Percentiles rank a stretch among this genome's conserved stretches.
phyloP scores from a whole-genome alignment of 306 rosid genomes.

The Pterocarpus macrocarpus region DNA sequence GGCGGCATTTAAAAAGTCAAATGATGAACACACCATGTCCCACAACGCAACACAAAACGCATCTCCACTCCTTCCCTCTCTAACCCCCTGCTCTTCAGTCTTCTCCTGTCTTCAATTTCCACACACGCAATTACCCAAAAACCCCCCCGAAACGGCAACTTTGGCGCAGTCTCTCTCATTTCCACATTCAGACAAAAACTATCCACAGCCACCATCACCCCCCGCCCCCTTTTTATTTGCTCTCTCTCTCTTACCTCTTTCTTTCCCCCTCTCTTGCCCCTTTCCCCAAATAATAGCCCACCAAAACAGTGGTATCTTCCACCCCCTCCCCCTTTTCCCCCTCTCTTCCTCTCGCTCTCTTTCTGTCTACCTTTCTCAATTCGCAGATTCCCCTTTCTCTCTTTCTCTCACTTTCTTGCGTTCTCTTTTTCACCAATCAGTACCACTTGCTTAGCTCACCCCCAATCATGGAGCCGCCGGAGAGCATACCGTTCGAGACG shows the following conservation, averaged over 20 bases:
- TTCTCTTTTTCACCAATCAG: background rate
- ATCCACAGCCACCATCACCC: conserved; percentile 16
- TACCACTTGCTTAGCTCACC: background rate
- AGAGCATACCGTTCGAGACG: conserved; percentile 56
- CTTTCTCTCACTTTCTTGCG: background rate
- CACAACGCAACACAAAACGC: background rate
- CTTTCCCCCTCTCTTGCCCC: background rate
- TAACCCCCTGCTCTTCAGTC: background rate
- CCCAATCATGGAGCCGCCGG: conserved; percentile 59
- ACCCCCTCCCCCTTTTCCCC: background rate
- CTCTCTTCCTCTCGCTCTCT: background rate
- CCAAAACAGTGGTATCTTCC: conserved; percentile 2
- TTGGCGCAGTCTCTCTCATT: conserved; percentile 29
- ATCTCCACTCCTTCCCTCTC: background rate
- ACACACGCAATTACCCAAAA: background rate
- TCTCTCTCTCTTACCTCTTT: background rate
- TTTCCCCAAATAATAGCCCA: conserved; percentile 30
- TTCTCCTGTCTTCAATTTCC: conserved; percentile 12
- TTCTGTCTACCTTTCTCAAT: conserved; percentile 11
- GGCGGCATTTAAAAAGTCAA: conserved; percentile 41
- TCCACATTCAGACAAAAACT: conserved; percentile 43
- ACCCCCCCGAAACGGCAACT: background rate
- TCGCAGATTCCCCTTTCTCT: conserved; percentile 4
- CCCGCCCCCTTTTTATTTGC: background rate
- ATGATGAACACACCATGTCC: conserved; percentile 2